Conservation (phyloP, 164 flowering plant genomes). For the Piper betle region DNA sequence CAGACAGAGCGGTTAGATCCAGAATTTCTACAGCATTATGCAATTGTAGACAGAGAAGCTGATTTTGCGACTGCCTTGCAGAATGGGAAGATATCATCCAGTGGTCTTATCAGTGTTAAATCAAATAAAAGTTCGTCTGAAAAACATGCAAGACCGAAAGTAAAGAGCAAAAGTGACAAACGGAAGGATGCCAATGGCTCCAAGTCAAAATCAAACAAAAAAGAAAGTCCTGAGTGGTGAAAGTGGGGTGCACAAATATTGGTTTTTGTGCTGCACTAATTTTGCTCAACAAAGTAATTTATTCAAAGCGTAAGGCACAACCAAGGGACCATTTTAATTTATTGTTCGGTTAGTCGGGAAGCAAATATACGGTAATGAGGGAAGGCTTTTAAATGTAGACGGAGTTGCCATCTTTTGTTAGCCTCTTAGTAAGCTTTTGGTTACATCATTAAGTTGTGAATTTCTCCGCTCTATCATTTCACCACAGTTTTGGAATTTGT, state of each 20-base stretch:
- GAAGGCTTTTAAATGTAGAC: too few relatives aligned
- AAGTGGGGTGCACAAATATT: not conserved
- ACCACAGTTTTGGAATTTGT: too few relatives aligned
- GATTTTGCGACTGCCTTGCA: constrained; percentile 66
- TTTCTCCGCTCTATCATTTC: too few relatives aligned
- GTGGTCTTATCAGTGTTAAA: constrained; percentile 69
- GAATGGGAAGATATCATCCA: constrained; percentile 38
- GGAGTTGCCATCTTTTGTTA: too few relatives aligned
- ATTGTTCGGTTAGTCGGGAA: too few relatives aligned
- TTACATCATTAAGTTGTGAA: too few relatives aligned
- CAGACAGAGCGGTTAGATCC: constrained; percentile 37
- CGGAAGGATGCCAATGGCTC: constrained; percentile 35
- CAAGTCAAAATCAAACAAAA: constrained; percentile 41
- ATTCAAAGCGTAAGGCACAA: too few relatives aligned
- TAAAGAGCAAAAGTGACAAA: constrained; percentile 26
- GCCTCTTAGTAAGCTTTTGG: too few relatives aligned
- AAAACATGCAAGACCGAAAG: constrained; percentile 27
- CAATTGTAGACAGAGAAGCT: constrained; percentile 51
- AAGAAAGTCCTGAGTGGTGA: constrained; percentile 21
- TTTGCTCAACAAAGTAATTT: too few relatives aligned
- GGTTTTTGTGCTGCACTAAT: not conserved
- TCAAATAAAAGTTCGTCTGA: constrained; percentile 32
- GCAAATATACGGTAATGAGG: too few relatives aligned
- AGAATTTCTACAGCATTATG: constrained; percentile 54
- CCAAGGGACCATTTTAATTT: too few relatives aligned